Base-by-base conservation (phyloP, 2,329 filamentous ascomycete genomes). In the Phyllosticta ampelicida region DNA sequence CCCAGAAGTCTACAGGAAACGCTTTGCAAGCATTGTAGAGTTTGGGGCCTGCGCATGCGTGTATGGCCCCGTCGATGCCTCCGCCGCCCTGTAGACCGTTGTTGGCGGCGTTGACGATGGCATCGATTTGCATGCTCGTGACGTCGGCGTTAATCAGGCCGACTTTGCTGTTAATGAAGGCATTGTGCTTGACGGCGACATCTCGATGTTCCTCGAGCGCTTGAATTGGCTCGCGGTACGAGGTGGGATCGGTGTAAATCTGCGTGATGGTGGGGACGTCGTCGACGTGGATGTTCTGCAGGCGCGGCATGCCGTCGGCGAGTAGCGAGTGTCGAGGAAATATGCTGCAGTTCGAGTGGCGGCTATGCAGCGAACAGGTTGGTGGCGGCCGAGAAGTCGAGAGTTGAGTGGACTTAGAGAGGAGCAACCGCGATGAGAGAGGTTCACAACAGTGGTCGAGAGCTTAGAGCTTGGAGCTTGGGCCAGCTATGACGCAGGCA, bases 91-190 rank as follows among this genome's bases (percentile, higher is more conserved):
- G 78, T 0, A 97, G 82, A 1, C 79, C 80, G 9, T 73, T 74
- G 71, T 97, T 97, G 51, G 94, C 92, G 0, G 94, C 92, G 70
- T 97, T 97, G 70, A 97, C 91, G 64, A 96, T 94, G 62, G 87
- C 86, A 67, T 90, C 89, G 51, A 90, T 80, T 29, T 79, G 70
- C 3, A 97, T 81, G 13, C 78, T 84, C 13, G 91, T 96, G 71
- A 97, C 95, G 71, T 96, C 90, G 64, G 83, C 82, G 59, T 82
- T 80, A 63, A 90, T 78, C 44, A 92, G 75, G 51, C 81, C 82
- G 65, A 96, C 79, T 62, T 82, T 84, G 68, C 82, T 74, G 75
- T 95, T 95, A 73, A 87, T 75, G 9, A 71, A 64, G n/a, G 79
- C 82, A 8, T 76, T 72, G 19, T 69, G 64, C 23, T 26, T 8